A percentile compares a stretch with the other conserved stretches of the same genome.
These are phyloP conservation scores for Talaromyces wortmannii DNA, from an alignment of 495 filamentous ascomycete genomes.

Conservation along the genomic window DNA sequence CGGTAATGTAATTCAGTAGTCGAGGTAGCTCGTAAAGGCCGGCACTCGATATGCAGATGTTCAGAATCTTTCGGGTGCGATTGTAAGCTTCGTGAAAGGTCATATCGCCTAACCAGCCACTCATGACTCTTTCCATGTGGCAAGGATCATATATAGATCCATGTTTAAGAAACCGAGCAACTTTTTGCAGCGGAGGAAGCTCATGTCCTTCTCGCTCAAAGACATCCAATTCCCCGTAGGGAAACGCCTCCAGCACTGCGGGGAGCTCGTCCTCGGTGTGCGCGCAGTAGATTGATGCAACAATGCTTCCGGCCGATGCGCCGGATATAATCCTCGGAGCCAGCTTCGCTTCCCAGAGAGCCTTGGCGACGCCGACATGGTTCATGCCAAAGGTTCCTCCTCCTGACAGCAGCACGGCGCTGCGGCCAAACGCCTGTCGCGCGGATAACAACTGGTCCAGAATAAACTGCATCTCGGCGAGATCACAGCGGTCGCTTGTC, in stretches of 20 bases:
- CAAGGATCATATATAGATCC: conserved; percentile 79
- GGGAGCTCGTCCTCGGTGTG: conserved; percentile 82
- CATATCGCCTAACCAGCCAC: conserved; percentile 69
- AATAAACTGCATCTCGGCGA: conserved; percentile 57
- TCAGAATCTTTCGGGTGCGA: conserved; percentile 79
- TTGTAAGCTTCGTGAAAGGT: conserved; percentile 97
- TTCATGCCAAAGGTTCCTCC: conserved; percentile 95
- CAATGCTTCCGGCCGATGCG: conserved; percentile 90
- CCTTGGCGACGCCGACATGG: conserved; percentile 90
- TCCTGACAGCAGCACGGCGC: conserved; percentile 79
- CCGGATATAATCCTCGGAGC: conserved; percentile 91
- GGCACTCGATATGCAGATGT: conserved; percentile 85
- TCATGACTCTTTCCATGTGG: conserved; percentile 76
- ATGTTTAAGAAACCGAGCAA: conserved; percentile 69
- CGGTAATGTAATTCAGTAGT: conserved; percentile 87
- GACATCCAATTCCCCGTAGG: conserved; percentile 75
- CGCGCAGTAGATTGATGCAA: conserved; percentile 79
- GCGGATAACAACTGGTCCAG: conserved; percentile 69
- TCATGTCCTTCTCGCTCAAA: conserved; percentile 70
- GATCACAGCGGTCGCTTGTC: conserved; percentile 43
- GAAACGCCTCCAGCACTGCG: conserved; percentile 61
- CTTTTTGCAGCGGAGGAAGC: conserved; percentile 60
- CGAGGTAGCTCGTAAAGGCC: conserved; percentile 81
- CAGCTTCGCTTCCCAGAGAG: conserved; percentile 65
- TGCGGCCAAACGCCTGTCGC: conserved; percentile 82